Percentiles rank a stretch among this genome's conserved stretches.
Conservation (phyloP, 2,329 filamentous ascomycete species). For the Chalaropsis thielavioides region DNA sequence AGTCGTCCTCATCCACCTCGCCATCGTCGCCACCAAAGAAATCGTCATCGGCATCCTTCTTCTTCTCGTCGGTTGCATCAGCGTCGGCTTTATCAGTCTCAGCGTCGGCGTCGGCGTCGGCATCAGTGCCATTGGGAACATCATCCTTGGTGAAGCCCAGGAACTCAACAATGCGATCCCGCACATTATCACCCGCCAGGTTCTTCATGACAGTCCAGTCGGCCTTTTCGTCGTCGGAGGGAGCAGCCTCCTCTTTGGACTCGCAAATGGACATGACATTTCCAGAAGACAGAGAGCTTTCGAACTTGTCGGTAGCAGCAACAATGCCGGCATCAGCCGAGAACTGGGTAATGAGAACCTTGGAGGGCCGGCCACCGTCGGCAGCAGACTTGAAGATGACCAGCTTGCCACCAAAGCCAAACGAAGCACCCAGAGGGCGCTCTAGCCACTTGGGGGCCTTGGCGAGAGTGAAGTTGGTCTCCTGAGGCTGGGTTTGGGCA, state of each 20-base stretch:
- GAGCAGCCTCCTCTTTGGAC: slow-evolving; percentile 57
- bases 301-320: slow-evolving; percentile 73
- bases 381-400: slow-evolving; percentile 49
- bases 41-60: slow-evolving; percentile 53
- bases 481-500: slow-evolving; percentile 81
- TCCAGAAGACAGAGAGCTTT: slow-evolving; percentile 63
- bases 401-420: slow-evolving; percentile 90
- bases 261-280: slow-evolving; percentile 69
- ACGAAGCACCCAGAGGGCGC: slow-evolving; percentile 70
- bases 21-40: slow-evolving; percentile 63
- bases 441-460: slow-evolving; percentile 87
- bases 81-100: slow-evolving; percentile 24
- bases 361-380: slow-evolving; percentile 55
- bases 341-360: slow-evolving; percentile 73
- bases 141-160: slow-evolving; percentile 64
- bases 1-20: slow-evolving; percentile 58
- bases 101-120: slow-evolving; percentile 17
- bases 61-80: slow-evolving; percentile 30
- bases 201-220: slow-evolving; percentile 95
- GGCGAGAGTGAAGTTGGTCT: slow-evolving; percentile 70
- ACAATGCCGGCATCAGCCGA: slow-evolving; percentile 75
- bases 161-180: slow-evolving; percentile 73
- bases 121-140: slow-evolving; percentile 24
- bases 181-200: slow-evolving; percentile 55
- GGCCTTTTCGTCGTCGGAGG: slow-evolving; percentile 79